Evolutionary conservation across 2,329 filamentous ascomycete genomes (phyloP).

Genomic region (Fusarium metavorans): DNA sequence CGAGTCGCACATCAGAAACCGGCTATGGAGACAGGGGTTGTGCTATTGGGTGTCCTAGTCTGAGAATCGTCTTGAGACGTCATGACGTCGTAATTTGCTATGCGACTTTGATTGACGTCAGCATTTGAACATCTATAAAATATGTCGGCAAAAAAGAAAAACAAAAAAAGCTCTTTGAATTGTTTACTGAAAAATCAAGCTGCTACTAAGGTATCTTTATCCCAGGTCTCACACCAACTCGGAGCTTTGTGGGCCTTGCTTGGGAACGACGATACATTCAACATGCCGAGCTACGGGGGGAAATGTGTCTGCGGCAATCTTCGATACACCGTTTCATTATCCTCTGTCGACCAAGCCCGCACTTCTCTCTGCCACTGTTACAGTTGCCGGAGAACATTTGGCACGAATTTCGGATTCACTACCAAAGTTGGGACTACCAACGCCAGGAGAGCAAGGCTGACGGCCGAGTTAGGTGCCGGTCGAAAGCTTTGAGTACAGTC

Average conservation of each 20-base stretch:
- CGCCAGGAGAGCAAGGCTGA: neutral
- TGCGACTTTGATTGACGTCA: conserved; percentile 25
- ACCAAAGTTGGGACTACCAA: neutral
- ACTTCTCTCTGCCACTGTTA: conserved; percentile 21
- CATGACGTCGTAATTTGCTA: conserved; percentile 4
- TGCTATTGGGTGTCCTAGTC: neutral
- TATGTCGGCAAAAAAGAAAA: neutral
- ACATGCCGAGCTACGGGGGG: conserved; percentile 20
- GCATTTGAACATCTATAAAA: neutral
- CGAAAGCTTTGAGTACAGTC: conserved; percentile 11
- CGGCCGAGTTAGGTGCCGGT: neutral
- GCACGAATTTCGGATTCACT: conserved; percentile 28
- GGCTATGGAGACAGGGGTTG: neutral
- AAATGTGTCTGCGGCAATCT: conserved; percentile 28
- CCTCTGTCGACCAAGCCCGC: conserved; percentile 20
- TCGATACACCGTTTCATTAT: conserved; percentile 20
- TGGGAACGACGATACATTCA: neutral
- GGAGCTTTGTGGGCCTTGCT: accelerated
- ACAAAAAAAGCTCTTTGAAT: neutral
- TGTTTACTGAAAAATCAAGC: neutral
- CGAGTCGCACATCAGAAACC: neutral
- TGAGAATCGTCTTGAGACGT: neutral
- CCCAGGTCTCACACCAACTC: neutral
- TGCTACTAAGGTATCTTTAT: neutral
- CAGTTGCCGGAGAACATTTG: conserved; percentile 24